Evolutionary conservation across 192 early-diverging fungal genomes (phyloP), one percentile per base, ranked within the genome.

Genomic region (Umbelopsis sp.): DNA sequence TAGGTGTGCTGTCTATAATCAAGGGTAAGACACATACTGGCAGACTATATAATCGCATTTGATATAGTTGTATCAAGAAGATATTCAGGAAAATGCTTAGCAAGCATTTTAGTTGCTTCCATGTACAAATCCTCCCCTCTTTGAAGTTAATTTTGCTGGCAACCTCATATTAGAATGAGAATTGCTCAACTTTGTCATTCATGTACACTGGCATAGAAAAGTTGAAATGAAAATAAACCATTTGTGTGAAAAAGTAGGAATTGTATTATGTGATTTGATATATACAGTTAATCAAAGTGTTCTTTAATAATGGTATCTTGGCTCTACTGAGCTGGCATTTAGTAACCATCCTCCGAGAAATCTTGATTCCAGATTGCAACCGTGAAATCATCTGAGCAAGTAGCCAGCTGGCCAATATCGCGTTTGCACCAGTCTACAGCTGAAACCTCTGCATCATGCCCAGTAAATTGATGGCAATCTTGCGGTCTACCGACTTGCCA

Each of bases 341-440:
- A 61, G 15, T 35, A 61, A 1, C 30, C 55, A 33, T 61, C 55
- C 4, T 61, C 55, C 4, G 55, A 61, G n/a, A 35, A 68, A 41
- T 74, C 67, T 23, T 65, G n/a, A 45, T 73, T 88, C 94, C 94
- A 96, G 27, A 94, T 78, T 20, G 93, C 80, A 64, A 91, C 80
- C 0, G 78, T 87, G 6, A 84, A 83, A 74, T 96, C 94, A 61
- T 95, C 93, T 0, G 88, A 86, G 65, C 92, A 92, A 27, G 87
- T 86, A 30, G 87, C 91, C 67, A 95, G 78, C 78, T 80, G 82
- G 50, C 77, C 78, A 23, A 71, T 76, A 48, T 76, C 76, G 45
- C 71, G 78, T 37, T 83, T 83, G 51, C 82, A 83, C 94, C 94
- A 95, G 35, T 86, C 83, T 22, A 95, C 90, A n/a, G 86, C 86